phyloP scores from a whole-genome alignment of 129 eudicot species.

The Apium graveolens region DNA sequence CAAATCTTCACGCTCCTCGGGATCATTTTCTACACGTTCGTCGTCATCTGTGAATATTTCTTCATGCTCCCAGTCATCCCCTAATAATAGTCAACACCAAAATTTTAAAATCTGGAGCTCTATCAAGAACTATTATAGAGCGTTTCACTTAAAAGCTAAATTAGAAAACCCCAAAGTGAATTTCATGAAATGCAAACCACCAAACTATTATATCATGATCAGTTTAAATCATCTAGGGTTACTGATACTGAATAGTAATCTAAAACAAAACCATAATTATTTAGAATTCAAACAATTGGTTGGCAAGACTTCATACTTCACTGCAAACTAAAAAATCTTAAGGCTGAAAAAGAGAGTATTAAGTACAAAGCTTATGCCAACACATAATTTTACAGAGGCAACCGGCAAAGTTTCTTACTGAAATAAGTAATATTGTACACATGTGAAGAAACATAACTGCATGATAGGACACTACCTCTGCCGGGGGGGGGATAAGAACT shows the following conservation, averaged over 20 bases:
- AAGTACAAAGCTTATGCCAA: background rate
- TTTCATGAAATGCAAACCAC: background rate
- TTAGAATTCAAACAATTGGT: background rate
- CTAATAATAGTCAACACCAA: constrained; percentile 22
- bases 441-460: background rate
- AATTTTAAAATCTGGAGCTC: background rate
- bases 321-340: background rate
- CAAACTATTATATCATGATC: background rate
- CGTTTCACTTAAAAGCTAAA: background rate
- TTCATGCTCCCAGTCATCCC: constrained; percentile 99
- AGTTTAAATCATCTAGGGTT: background rate
- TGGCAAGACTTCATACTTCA: background rate
- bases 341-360: background rate
- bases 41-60: constrained; percentile 98
- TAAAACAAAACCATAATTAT: background rate
- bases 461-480: background rate
- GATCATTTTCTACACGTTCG: constrained; percentile 79
- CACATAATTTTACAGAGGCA: background rate
- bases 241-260: background rate
- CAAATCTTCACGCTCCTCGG: constrained; percentile 94
- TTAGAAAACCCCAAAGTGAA: background rate
- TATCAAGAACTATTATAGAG: background rate
- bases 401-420: background rate
- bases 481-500: background rate
- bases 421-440: background rate